A percentile compares a stretch with the other conserved stretches of the same genome.
Evolutionary conservation across 305 asterid species (phyloP).

Genomic region (Coffea humblotiana): DNA sequence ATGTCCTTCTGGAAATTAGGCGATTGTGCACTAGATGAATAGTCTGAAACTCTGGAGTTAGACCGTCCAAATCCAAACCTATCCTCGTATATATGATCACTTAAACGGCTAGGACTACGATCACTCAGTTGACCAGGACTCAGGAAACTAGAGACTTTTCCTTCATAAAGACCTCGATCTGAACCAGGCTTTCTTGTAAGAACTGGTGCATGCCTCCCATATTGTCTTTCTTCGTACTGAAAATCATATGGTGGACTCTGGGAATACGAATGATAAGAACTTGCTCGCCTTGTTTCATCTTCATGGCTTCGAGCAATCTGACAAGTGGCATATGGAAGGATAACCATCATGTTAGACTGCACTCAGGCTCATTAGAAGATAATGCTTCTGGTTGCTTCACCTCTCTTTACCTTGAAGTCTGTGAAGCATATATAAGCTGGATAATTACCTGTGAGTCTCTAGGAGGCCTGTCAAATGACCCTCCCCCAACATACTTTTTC

Average conservation of each 20-base stretch:
- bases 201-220: conserved; percentile 66
- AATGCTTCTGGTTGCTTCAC: conserved; percentile 14
- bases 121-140: conserved; percentile 70
- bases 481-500: conserved; percentile 51
- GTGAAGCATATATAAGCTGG: conserved; percentile 18
- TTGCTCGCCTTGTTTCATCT: conserved; percentile 82
- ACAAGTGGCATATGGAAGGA: conserved; percentile 33
- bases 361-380: conserved; percentile 15
- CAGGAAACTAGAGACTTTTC: conserved; percentile 71
- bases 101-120: conserved; percentile 58
- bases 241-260: conserved; percentile 99
- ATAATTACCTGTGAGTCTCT: conserved; percentile 71
- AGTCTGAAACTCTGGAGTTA: conserved; percentile 55
- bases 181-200: conserved; percentile 88
- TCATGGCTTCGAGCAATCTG: conserved; percentile 60
- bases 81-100: conserved; percentile 53
- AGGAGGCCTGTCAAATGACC: conserved; percentile 69
- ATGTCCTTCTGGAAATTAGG: conserved; percentile 54
- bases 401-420: conserved; percentile 17
- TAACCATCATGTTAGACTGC: conserved; percentile 29
- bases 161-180: conserved; percentile 79
- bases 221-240: conserved; percentile 88
- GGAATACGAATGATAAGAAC: conserved; percentile 93
- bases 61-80: conserved; percentile 62
- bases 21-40: conserved; percentile 46